Conservation (phyloP, 768 basidiomycete species). For the Roridomyces roridus region DNA sequence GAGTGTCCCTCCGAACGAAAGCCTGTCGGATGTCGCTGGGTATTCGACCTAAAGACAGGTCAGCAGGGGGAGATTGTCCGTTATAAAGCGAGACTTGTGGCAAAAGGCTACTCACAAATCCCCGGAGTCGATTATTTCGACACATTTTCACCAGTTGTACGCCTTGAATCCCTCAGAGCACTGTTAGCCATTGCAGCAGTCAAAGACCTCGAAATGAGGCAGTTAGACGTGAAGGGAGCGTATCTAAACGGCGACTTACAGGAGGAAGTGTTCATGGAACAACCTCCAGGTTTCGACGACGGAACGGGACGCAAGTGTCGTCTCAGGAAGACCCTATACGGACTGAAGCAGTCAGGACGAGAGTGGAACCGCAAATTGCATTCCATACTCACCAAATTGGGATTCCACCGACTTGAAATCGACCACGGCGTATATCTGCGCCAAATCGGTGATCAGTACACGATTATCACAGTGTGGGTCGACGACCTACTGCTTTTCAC, state of each 20-base stretch:
- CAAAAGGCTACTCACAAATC: conserved; percentile 10
- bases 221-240: background rate
- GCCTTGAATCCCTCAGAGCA: too few species aligned
- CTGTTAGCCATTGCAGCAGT: background rate
- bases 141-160: conserved; percentile 1
- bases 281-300: background rate
- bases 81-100: conserved; percentile 12
- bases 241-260: background rate
- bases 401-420: too few species aligned
- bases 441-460: background rate
- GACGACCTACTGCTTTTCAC: background rate
- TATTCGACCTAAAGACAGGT: conserved; percentile 11
- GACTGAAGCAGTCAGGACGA: background rate
- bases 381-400: background rate
- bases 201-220: conserved; percentile 3
- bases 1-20: conserved; percentile 1
- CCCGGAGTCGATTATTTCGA: conserved; percentile 6
- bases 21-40: too few species aligned
- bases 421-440: background rate
- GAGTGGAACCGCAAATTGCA: conserved; percentile 3
- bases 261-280: background rate
- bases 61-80: conserved; percentile 8
- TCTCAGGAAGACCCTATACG: too few species aligned
- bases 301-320: background rate
- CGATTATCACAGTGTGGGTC: background rate